Conservation (phyloP, 1,139 yeast species). For the Arxiozyma bovina region DNA sequence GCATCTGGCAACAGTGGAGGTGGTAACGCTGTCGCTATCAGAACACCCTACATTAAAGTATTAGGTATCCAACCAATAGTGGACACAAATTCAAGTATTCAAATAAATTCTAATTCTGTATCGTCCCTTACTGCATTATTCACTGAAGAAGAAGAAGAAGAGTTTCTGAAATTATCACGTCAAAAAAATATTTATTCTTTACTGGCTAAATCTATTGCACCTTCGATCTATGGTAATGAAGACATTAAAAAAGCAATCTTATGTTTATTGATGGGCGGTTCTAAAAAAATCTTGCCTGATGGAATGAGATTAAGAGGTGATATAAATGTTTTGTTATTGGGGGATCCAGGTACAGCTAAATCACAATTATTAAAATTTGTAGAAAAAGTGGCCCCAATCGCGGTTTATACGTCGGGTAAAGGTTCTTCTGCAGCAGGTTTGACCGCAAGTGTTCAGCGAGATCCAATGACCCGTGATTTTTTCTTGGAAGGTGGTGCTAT, state of each 20-base stretch:
- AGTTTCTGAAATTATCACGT: slow-evolving; percentile 71
- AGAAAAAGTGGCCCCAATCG: slow-evolving; percentile 88
- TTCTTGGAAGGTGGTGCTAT: slow-evolving; percentile 98
- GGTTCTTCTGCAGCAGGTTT: slow-evolving; percentile 99
- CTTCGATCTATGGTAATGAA: slow-evolving; percentile 86
- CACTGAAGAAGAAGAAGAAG: slow-evolving; percentile 89
- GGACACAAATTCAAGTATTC: slow-evolving; percentile 56
- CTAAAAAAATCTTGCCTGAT: slow-evolving; percentile 85
- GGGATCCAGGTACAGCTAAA: slow-evolving; percentile 99
- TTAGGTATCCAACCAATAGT: slow-evolving; percentile 80
- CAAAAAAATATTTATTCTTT: slow-evolving; percentile 76
- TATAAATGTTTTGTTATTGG: slow-evolving; percentile 81
- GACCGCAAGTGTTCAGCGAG: slow-evolving; percentile 95
- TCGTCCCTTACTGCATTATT: slow-evolving; percentile 42
- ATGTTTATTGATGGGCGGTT: slow-evolving; percentile 89
- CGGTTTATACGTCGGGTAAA: slow-evolving; percentile 95
- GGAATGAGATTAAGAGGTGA: slow-evolving; percentile 97
- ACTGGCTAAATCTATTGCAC: slow-evolving; percentile 87
- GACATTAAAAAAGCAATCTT: slow-evolving; percentile 92
- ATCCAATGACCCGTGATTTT: slow-evolving; percentile 77
- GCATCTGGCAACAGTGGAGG: slow-evolving; percentile 18
- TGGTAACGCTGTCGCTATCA: slow-evolving; percentile 61
- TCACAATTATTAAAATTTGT: slow-evolving; percentile 92
- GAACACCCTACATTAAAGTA: slow-evolving; percentile 84
- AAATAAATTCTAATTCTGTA: slow-evolving; percentile 26